Base-by-base conservation (phyloP, 108 stramenopile genomes). In the Pseudonitzschia delicatissima region DNA sequence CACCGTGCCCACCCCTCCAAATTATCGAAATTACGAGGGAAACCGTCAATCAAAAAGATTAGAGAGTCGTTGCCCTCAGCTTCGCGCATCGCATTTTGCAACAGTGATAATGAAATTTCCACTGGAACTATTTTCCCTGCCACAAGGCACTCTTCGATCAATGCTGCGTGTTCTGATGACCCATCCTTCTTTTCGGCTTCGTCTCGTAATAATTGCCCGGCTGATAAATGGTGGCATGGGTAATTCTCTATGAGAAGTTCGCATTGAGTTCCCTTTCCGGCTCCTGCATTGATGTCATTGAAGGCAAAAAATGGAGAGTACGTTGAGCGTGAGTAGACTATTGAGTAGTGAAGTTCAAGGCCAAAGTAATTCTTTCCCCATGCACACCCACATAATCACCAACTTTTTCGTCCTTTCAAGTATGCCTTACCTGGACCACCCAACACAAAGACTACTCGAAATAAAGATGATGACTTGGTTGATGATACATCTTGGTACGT, bases 41-140 rank as follows among this genome's bases (percentile, higher is more conserved):
- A 99, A n/a, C 99, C 99, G 69, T 99, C 99, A 23, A 99, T 78
- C 28, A 99, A 67, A 81, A 98, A 98, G 8, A 86, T 75, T 13
- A 77, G 63, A 11, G 86, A 74, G 4, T 51, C 50, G 32, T 72
- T 61, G 9, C 83, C 87, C 1, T 44, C 66, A 4, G 59, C 72
- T 17, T 76, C 69, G 37, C 74, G 62, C 94, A 96, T 97, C 60
- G 92, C 96, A 32, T 83, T 71, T 57, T 82, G 75, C 35, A 99
- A 57, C 7, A 98, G 74, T 12, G 70, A 69, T 31, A 98, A 79
- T 0, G 97, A 97, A 9, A 98, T 80, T 64, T 96, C 91, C 0
- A 93, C 94, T 3, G 99, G 97, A 6, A 98, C 99, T 62, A 99
- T 96, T 34, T 88, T 86, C 1, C 99, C 99, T 18, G 86, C 79